Percentiles rank a stretch among this genome's conserved stretches.
phyloP scores from a whole-genome alignment of 2,329 filamentous ascomycete species.

The Lachnellula arida region DNA sequence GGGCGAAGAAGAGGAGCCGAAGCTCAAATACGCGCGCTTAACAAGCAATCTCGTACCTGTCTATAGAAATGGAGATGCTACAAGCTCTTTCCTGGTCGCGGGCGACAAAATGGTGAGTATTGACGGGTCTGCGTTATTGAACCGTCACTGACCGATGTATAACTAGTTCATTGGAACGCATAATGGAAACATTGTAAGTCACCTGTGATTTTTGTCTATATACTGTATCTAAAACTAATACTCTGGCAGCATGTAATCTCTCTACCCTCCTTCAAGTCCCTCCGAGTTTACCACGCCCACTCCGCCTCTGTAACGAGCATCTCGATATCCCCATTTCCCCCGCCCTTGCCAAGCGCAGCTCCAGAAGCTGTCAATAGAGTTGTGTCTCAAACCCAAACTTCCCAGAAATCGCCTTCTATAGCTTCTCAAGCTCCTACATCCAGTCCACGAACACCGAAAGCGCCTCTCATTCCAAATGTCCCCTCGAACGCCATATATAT shows the following conservation, averaged over 20 bases:
- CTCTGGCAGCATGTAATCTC: conserved; percentile 71
- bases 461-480: conserved; percentile 59
- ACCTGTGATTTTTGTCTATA: neutral
- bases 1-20: conserved; percentile 88
- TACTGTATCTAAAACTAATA: conserved; percentile 25
- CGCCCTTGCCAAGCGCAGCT: conserved; percentile 43
- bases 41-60: conserved; percentile 74
- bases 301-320: conserved; percentile 85
- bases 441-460: conserved; percentile 48
- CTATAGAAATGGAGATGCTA: conserved; percentile 93
- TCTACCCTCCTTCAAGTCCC: conserved; percentile 71
- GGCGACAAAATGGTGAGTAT: conserved; percentile 90
- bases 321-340: conserved; percentile 83
- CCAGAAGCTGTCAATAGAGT: conserved; percentile 35
- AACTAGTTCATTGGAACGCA: conserved; percentile 82
- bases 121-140: neutral
- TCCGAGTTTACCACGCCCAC: conserved; percentile 89
- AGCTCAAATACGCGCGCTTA: conserved; percentile 85
- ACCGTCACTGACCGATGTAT: conserved; percentile 30
- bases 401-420: conserved; percentile 37
- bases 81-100: conserved; percentile 81
- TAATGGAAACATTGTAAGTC: conserved; percentile 86
- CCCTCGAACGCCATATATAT: conserved; percentile 91
- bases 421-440: conserved; percentile 44
- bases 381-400: conserved; percentile 26